Evolutionary conservation across 192 early-diverging fungal genomes (phyloP).

Genomic region (Funneliformis mosseae): DNA sequence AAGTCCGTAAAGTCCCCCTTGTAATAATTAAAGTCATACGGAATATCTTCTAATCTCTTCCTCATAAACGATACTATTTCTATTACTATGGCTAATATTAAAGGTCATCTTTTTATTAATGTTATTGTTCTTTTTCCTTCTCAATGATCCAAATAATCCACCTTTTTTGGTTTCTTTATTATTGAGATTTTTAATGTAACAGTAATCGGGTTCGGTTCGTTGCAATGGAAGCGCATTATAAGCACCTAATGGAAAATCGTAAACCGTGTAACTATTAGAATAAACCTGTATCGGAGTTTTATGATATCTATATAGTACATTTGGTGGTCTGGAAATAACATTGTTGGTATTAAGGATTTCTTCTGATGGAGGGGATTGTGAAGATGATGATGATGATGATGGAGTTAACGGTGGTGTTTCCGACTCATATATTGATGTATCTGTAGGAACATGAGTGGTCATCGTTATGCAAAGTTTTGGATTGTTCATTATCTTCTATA

Average conservation of each 20-base stretch:
- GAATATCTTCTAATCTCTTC: neutral
- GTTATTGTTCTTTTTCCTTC: neutral
- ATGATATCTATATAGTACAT: neutral
- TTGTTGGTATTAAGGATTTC: neutral
- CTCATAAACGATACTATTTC: neutral
- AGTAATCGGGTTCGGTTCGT: neutral
- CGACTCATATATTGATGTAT: too few relatives aligned
- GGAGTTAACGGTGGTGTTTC: too few relatives aligned
- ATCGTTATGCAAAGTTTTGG: too few relatives aligned
- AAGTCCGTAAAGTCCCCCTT: too few relatives aligned
- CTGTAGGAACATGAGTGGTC: too few relatives aligned
- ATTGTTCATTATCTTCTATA: too few relatives aligned
- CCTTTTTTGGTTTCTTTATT: neutral
- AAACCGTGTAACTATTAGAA: neutral
- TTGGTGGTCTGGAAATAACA: neutral
- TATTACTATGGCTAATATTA: neutral
- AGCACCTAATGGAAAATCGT: neutral
- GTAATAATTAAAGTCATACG: neutral
- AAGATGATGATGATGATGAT: neutral
- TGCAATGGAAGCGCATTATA: neutral
- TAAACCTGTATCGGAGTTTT: neutral
- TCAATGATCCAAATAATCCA: neutral
- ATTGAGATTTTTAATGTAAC: neutral
- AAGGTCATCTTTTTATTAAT: neutral
- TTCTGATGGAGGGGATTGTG: neutral